Percentiles rank a stretch among this genome's conserved stretches.
phyloP scores from a whole-genome alignment of 2,329 filamentous ascomycete species.

The Parasarocladium wereldwijsianum region DNA sequence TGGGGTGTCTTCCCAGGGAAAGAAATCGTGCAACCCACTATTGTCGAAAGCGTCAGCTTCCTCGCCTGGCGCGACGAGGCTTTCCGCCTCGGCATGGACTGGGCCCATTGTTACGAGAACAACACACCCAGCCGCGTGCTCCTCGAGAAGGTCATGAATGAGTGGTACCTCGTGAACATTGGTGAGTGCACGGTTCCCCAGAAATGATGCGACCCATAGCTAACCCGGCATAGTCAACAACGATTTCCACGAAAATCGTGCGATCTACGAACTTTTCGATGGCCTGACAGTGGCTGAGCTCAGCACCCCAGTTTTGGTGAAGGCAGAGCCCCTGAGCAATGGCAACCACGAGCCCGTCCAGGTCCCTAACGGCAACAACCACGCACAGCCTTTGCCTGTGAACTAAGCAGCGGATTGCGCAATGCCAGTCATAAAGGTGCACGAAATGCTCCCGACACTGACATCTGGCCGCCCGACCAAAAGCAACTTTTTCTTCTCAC shows the following conservation, averaged over 20 bases:
- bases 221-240: conserved; percentile 62
- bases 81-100: conserved; percentile 81
- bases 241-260: conserved; percentile 75
- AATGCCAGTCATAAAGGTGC: neutral
- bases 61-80: conserved; percentile 98
- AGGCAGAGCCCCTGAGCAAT: conserved; percentile 13
- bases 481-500: neutral
- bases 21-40: conserved; percentile 99
- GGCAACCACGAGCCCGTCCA: conserved; percentile 3
- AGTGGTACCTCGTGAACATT: conserved; percentile 92
- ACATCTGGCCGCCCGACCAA: neutral
- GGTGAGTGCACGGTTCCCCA: conserved; percentile 36
- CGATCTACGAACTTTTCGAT: conserved; percentile 77
- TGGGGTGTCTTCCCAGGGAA: conserved; percentile 99
- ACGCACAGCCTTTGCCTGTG: conserved; percentile 5
- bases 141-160: conserved; percentile 71
- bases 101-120: conserved; percentile 79
- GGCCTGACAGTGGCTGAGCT: conserved; percentile 47
- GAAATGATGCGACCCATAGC: conserved; percentile 3
- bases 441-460: too few species aligned
- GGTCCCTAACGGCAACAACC: conserved; percentile 5
- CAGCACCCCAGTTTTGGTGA: conserved; percentile 35
- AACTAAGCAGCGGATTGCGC: neutral
- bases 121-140: conserved; percentile 63
- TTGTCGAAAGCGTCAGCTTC: conserved; percentile 95